These are phyloP conservation scores for Beauveria sp. DNA, from an alignment of 2,329 filamentous ascomycete genomes.

Conservation along the genomic window DNA sequence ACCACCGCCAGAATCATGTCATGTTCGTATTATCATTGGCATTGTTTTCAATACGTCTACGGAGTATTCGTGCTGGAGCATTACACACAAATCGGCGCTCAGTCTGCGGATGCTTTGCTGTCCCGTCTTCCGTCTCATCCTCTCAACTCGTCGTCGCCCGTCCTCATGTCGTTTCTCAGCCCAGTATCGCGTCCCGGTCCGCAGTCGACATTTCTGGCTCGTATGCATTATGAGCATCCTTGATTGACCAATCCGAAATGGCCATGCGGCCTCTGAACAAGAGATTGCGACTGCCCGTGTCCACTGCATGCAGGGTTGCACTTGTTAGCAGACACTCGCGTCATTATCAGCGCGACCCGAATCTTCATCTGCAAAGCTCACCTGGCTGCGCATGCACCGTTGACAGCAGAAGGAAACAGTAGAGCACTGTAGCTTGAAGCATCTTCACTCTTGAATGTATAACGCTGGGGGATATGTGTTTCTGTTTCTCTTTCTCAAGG, in stretches of 20 bases:
- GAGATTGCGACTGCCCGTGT: slow-evolving; percentile 1
- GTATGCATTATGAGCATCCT: background rate
- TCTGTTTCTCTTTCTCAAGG: background rate
- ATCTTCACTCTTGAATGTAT: too few relatives aligned
- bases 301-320: slow-evolving; percentile 1
- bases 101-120: background rate
- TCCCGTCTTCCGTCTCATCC: background rate
- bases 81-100: background rate
- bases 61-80: background rate
- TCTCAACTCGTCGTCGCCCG: background rate
- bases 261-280: slow-evolving; percentile 4
- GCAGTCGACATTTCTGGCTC: background rate
- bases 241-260: background rate
- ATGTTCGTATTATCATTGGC: background rate
- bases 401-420: too few relatives aligned
- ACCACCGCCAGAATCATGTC: too few relatives aligned
- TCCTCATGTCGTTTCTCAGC: background rate
- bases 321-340: background rate
- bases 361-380: background rate
- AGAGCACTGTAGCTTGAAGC: too few relatives aligned
- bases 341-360: background rate
- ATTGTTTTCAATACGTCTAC: background rate
- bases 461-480: too few relatives aligned
- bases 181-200: background rate
- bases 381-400: too few relatives aligned